Conservation (phyloP, 345 rosid species). For the Eucalyptus regnans region DNA sequence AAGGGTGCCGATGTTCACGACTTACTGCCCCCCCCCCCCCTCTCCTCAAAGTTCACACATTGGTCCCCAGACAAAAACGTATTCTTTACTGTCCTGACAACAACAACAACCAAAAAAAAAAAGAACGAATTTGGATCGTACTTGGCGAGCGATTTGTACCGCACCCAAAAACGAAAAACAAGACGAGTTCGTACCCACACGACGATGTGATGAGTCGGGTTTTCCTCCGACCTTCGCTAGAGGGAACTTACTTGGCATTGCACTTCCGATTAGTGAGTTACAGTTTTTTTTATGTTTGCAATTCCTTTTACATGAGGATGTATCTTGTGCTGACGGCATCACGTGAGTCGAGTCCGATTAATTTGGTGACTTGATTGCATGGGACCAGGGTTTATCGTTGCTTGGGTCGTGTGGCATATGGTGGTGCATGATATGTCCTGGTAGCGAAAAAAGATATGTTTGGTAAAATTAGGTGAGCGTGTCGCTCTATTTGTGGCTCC, state of each 20-base stretch:
- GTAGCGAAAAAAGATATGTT: neutral
- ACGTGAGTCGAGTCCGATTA: neutral
- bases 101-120: no score
- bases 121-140: neutral
- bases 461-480: neutral
- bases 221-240: neutral
- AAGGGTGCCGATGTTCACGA: neutral
- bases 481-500: neutral
- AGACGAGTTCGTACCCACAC: neutral
- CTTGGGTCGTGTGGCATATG: neutral
- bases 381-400: neutral
- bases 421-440: neutral
- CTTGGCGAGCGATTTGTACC: fast-evolving
- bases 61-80: neutral
- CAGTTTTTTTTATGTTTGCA: neutral
- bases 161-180: neutral
- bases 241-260: neutral
- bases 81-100: neutral
- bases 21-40: neutral
- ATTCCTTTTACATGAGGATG: neutral
- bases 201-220: neutral
- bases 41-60: neutral
- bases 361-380: neutral
- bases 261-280: neutral
- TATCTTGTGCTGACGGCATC: neutral